Base-by-base conservation (phyloP, 805 yeast genomes). In the Candida sphagnicola region DNA sequence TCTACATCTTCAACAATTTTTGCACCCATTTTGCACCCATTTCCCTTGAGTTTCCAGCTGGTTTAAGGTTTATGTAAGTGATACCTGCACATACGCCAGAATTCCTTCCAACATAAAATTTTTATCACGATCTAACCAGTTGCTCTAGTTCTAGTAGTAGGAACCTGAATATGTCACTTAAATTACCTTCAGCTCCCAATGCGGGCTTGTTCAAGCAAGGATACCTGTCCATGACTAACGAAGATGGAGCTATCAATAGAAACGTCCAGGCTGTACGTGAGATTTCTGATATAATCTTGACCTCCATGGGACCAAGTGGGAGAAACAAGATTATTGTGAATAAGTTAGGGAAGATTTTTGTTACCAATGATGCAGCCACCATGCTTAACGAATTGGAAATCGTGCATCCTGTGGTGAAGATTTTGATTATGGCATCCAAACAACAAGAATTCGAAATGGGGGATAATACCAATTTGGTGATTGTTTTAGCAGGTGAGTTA, bases 361-460 rank as follows among this genome's bases (percentile, higher is more conserved):
- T 93, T 45, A 93, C 98, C 31, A 87, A 87, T 51, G 99, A 93
- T 61, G 97, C 98, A n/a, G 96, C 97, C 28, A 93, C 99, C 5
- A 93, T 93, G 82, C 72, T 93, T 43, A 78, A 84, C 48, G 98
- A 93, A 62, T 70, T 91, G 40, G 97, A 91, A 46, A 88, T 91
- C 48, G 89, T 93, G 34, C 98, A 91, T 60, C 99, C 99, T 4
- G 98, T 96, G 2, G 99, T 93, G 8, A 93, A 91, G 63, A 79
- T 93, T 34, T 75, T 93, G 45, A 93, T 91, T 39, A 89, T 89
- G 97, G 95, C 98, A 15, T 80, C 95, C 11, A 86, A 91, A 59
- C 99, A 93, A 69, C 99, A 93, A 67, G 96, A 93, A 61, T 77
- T 80, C 51, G 99, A 91, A 70, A 85, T 91, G 88, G 99, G 99